Percentiles rank a stretch among this genome's conserved stretches.
phyloP scores from a whole-genome alignment of 495 filamentous ascomycete genomes.

The Podospora appendiculata region DNA sequence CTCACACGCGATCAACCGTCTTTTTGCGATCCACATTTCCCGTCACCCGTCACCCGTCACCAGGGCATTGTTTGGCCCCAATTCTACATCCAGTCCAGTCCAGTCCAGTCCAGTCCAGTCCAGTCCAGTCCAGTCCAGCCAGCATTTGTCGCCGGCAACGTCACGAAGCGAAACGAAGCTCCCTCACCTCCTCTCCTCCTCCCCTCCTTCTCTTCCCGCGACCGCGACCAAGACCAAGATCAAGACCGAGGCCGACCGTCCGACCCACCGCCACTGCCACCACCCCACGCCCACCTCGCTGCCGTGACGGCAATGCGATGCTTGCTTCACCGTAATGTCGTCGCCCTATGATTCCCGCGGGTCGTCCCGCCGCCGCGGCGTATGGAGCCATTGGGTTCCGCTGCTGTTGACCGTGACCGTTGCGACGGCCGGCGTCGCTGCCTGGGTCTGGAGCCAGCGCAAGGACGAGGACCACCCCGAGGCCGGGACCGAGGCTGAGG shows the following conservation, averaged over 20 bases:
- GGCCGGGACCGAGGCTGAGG: constrained; percentile 39
- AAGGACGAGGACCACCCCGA: constrained; percentile 47
- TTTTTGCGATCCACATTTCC: neutral
- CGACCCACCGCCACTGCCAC: neutral
- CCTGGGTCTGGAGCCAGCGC: constrained; percentile 91
- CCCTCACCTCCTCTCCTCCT: too few relatives aligned
- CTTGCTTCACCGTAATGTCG: constrained; percentile 52
- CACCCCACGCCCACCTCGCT: neutral
- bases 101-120: too few relatives aligned
- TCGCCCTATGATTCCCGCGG: constrained; percentile 59
- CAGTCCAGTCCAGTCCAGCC: too few relatives aligned
- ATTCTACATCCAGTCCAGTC: too few relatives aligned
- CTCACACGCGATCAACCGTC: neutral
- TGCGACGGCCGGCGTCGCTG: constrained; percentile 73
- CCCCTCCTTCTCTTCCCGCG: too few relatives aligned
- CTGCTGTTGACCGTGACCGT: constrained; percentile 76
- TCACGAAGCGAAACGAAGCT: too few relatives aligned
- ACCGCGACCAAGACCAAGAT: too few relatives aligned
- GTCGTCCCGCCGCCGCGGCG: constrained; percentile 57
- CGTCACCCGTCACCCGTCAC: too few relatives aligned
- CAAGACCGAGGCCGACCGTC: neutral
- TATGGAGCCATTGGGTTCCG: constrained; percentile 78
- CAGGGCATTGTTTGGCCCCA: too few relatives aligned
- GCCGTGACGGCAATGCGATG: constrained; percentile 17
- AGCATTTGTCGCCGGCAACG: too few relatives aligned